Evolutionary conservation across 257 asterid genomes (phyloP), one percentile per base, ranked within the genome.

Genomic region (Ocimum tenuiflorum): DNA sequence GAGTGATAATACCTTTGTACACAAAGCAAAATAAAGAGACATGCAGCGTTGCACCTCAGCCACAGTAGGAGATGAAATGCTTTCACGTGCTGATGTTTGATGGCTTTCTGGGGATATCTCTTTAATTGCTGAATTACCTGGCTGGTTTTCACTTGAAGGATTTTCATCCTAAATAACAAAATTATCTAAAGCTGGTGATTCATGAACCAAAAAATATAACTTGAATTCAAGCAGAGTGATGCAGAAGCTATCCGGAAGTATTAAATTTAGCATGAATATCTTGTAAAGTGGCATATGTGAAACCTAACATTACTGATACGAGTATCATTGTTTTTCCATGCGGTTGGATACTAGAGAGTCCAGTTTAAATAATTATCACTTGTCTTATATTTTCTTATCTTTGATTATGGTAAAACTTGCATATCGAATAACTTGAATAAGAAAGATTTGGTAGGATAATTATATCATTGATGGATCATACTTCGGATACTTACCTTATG

Each of bases 11-110:
- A 94, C 99, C 99, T 94, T 94, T 64, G 99, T 94, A 73, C 99
- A 94, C 67, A 94, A 79, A 10, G 99, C 99, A 64, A 94, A 94
- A 79, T 88, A 94, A 23, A 94, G 86, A 17, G 97, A 85, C 91
- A 86, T 80, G 85, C 87, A 79, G 43, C 94, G 89, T 78, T 84
- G 97, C 70, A 80, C 95, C 68, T 87, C 97, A 67, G 88, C 77
- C 63, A 87, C 58, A 36, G 82, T 65, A 65, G 80, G 71, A 43
- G 87, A 76, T 63, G 87, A 56, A 42, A 64, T 55, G 76, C 72
- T 84, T 77, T 81, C 95, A 69, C 95, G 80, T 63, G 79, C 65
- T 67, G 88, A 70, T 23, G 65, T 53, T 75, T 72, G 85, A 75
- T 76, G 72, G 68, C 74, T 35, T 11, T 78, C 89, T 22, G 81